A percentile compares a stretch with the other conserved stretches of the same genome.
phyloP scores from a whole-genome alignment of 176 grass and related monocot species.

The Triticum urartu region DNA sequence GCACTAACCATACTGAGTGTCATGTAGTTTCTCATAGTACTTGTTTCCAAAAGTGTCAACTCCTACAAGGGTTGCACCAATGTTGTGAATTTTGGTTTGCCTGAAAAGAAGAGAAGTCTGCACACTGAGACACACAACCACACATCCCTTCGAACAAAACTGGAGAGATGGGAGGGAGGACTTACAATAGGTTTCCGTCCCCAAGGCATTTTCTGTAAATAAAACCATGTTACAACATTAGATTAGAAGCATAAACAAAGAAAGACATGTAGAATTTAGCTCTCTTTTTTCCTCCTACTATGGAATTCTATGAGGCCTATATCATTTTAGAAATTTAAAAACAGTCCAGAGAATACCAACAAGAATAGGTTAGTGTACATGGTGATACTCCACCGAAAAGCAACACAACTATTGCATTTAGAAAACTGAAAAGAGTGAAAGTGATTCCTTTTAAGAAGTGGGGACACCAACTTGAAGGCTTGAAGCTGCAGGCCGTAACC shows the following conservation, averaged over 20 bases:
- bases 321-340: neutral
- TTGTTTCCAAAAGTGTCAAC: conserved; percentile 94
- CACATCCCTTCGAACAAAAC: conserved; percentile 15
- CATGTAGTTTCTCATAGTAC: conserved; percentile 82
- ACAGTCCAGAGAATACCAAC: neutral
- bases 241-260: conserved; percentile 11
- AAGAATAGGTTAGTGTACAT: neutral
- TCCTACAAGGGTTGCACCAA: conserved; percentile 83
- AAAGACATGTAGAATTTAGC: neutral
- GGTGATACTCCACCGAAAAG: neutral
- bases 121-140: neutral
- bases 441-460: neutral
- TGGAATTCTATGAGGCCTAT: neutral
- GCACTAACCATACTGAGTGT: conserved; percentile 69
- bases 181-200: conserved; percentile 95
- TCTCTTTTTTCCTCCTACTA: neutral
- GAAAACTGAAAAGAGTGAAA: neutral
- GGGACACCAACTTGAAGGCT: neutral
- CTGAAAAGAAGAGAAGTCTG: conserved; percentile 38
- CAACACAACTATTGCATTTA: neutral
- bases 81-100: conserved; percentile 97
- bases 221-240: conserved; percentile 18
- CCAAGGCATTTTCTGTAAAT: conserved; percentile 67
- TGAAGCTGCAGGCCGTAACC: neutral
- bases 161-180: neutral